Percentiles rank a stretch among this genome's conserved stretches.
These are phyloP conservation scores for Amylocystis lapponica DNA, from an alignment of 768 basidiomycete species.

Conservation along the genomic window DNA sequence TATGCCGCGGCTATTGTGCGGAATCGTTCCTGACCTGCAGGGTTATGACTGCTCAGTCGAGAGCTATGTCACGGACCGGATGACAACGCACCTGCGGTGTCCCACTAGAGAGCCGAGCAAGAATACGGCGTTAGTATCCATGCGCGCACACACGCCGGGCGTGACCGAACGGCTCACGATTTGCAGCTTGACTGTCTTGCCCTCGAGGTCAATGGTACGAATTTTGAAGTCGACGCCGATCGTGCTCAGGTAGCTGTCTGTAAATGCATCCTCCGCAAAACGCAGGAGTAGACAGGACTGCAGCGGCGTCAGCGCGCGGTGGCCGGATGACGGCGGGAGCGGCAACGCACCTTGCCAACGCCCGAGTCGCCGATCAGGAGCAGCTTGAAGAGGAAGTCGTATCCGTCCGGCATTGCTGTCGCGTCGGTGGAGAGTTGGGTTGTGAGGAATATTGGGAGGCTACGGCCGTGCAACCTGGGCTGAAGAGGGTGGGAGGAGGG, in stretches of 20 bases:
- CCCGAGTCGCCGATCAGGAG: conserved; percentile 94
- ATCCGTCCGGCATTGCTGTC: conserved; percentile 57
- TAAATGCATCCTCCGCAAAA: conserved; percentile 96
- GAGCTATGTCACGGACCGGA: background rate
- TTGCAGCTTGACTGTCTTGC: conserved; percentile 97
- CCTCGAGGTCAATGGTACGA: conserved; percentile 96
- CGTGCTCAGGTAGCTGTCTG: conserved; percentile 94
- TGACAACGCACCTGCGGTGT: conserved; percentile 78
- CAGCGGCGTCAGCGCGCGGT: conserved; percentile 14
- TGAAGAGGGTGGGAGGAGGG: too few species aligned
- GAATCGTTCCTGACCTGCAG: conserved; percentile 91
- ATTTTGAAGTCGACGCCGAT: conserved; percentile 99
- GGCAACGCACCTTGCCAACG: conserved; percentile 71
- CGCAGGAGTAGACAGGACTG: conserved; percentile 90
- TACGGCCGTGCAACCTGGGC: conserved; percentile 3
- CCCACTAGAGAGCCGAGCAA: conserved; percentile 61
- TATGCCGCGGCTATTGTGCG: conserved; percentile 98
- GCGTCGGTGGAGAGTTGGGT: background rate
- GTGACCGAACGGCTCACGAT: conserved; percentile 57
- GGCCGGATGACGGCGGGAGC: conserved; percentile 4
- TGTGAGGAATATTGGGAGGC: background rate
- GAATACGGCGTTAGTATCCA: conserved; percentile 16
- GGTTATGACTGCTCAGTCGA: too few species aligned
- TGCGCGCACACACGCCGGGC: background rate
- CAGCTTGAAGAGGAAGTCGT: conserved; percentile 94